Percentiles rank a stretch among this genome's conserved stretches.
These are phyloP conservation scores for Cystobasidiaceae sp. DNA, from an alignment of 1,284 basidiomycete genomes.

Conservation along the genomic window DNA sequence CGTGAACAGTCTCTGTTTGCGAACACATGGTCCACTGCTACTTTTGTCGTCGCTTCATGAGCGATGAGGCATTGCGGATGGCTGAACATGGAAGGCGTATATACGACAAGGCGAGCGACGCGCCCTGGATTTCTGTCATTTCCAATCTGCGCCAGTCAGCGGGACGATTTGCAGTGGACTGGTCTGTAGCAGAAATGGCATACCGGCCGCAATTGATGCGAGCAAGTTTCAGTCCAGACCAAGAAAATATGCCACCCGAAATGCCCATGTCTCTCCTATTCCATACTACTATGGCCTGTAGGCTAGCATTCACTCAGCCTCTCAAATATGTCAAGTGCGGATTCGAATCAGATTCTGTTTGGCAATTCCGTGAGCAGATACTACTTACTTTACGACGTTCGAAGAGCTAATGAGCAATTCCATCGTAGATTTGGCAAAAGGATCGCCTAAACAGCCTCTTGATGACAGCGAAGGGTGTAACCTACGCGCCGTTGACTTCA, in stretches of 20 bases:
- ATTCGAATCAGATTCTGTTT: conserved; percentile 19
- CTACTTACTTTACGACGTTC: too few species aligned
- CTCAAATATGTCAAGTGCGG: conserved; percentile 1
- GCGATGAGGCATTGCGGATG: not conserved
- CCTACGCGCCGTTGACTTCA: conserved; percentile 3
- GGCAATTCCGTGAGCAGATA: too few species aligned
- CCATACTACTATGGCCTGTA: conserved; percentile 19
- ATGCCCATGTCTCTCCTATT: not conserved
- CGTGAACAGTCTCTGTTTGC: not conserved
- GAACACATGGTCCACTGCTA: not conserved
- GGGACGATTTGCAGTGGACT: conserved; percentile 4
- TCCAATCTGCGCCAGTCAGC: conserved; percentile 10
- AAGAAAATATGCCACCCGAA: not conserved
- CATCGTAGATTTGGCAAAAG: not conserved
- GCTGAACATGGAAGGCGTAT: not conserved
- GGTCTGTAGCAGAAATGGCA: not conserved
- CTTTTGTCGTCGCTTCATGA: not conserved
- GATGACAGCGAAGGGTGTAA: not conserved
- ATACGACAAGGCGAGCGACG: conserved; percentile 4
- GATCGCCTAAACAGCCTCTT: not conserved
- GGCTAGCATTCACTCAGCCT: conserved; percentile 9
- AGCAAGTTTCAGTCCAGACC: not conserved
- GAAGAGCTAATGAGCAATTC: not conserved
- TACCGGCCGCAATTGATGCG: conserved; percentile 3
- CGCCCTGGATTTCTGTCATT: conserved; percentile 11